These are phyloP conservation scores for Adansonia digitata DNA, from an alignment of 345 rosid species.

Conservation along the genomic window DNA sequence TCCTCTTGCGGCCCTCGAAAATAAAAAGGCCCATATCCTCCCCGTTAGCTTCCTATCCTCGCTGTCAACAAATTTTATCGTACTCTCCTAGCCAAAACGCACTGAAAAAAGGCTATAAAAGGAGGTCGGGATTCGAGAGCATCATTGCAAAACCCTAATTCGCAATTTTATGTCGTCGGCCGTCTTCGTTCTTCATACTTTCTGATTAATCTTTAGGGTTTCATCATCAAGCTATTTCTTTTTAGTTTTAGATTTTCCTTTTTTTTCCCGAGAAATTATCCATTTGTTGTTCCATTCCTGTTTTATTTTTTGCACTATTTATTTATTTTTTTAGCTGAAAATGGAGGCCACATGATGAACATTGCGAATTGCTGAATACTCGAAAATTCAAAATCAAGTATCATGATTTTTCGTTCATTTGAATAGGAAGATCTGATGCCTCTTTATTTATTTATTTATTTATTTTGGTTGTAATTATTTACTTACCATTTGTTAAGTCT, in stretches of 20 bases:
- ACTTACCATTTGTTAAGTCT: neutral
- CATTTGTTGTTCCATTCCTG: neutral
- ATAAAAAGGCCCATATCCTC: constrained; percentile 9
- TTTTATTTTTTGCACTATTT: too few relatives aligned
- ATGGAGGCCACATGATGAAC: constrained; percentile 32
- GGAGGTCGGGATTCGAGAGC: neutral
- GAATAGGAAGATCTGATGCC: constrained; percentile 60
- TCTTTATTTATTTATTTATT: neutral
- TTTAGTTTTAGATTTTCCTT: neutral
- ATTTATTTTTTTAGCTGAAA: neutral
- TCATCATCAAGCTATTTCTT: neutral
- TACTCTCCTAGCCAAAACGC: neutral
- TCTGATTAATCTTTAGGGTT: neutral
- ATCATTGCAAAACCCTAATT: neutral
- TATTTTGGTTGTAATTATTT: neutral
- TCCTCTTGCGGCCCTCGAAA: too few relatives aligned
- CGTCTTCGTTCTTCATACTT: neutral
- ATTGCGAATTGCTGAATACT: constrained; percentile 19
- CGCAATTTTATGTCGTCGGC: neutral
- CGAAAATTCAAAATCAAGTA: constrained; percentile 11
- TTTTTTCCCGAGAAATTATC: neutral
- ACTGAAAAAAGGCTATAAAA: neutral
- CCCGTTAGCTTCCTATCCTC: neutral
- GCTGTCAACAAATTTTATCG: neutral
- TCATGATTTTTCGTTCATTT: constrained; percentile 24